Evolutionary conservation across 2,329 filamentous ascomycete genomes (phyloP).

Genomic region (Thielaviopsis ethacetica): DNA sequence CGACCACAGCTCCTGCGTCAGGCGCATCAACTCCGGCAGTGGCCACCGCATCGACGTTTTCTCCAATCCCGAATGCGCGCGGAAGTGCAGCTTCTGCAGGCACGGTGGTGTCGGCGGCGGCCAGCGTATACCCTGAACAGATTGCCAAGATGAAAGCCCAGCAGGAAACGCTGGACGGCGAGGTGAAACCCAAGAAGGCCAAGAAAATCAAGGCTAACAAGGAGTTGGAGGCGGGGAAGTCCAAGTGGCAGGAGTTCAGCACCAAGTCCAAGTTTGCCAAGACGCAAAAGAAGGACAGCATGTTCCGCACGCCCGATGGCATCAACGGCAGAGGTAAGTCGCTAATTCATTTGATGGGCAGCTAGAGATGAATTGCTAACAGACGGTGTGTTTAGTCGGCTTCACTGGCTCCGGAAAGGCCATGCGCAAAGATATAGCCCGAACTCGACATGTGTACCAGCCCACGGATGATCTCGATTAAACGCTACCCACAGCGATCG

Average conservation of each 20-base stretch:
- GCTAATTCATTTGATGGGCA: background rate
- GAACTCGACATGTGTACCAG: constrained; percentile 74
- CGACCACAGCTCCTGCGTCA: constrained; percentile 15
- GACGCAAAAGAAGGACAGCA: constrained; percentile 70
- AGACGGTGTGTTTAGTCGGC: constrained; percentile 45
- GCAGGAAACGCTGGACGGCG: constrained; percentile 37
- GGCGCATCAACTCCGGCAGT: constrained; percentile 3
- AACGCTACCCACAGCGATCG: constrained; percentile 15
- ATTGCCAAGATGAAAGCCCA: constrained; percentile 39
- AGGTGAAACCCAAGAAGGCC: constrained; percentile 58
- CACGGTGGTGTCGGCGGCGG: constrained; percentile 38
- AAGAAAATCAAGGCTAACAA: constrained; percentile 88
- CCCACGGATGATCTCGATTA: constrained; percentile 58
- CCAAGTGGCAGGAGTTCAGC: constrained; percentile 88
- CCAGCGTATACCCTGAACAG: constrained; percentile 39
- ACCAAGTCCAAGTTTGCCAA: constrained; percentile 58
- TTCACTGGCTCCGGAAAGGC: constrained; percentile 90
- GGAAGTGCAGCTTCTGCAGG: constrained; percentile 20
- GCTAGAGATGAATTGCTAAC: background rate
- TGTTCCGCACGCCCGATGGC: constrained; percentile 86
- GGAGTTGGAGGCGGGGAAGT: constrained; percentile 79
- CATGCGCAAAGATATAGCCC: constrained; percentile 82
- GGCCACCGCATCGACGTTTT: constrained; percentile 3
- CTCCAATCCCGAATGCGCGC: constrained; percentile 3
- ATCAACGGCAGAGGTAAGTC: constrained; percentile 66